Conservation (phyloP, 1,139 yeast species). For the Meyerozyma sp. region DNA sequence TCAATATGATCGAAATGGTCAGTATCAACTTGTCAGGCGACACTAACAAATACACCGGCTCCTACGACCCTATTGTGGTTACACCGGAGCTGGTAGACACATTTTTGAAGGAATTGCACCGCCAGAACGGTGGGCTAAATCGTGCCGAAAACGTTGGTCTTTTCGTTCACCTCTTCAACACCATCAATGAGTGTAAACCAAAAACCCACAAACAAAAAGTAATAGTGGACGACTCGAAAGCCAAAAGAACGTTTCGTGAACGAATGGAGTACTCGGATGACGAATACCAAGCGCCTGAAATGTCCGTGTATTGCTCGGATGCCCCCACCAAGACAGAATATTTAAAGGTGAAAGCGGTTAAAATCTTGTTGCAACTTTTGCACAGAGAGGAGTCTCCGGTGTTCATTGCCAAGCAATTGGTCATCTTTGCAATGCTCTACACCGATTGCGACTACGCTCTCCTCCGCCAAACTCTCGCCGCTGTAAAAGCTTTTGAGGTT, state of each 20-base stretch:
- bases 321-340: slow-evolving; percentile 1
- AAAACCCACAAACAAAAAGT: background rate
- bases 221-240: background rate
- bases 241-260: background rate
- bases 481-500: background rate
- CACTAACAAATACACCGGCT: background rate
- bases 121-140: background rate
- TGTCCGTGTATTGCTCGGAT: background rate
- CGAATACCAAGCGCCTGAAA: background rate
- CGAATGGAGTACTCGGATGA: background rate
- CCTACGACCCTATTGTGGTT: background rate
- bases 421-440: slow-evolving; percentile 19
- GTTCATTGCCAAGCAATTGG: slow-evolving; percentile 20
- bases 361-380: slow-evolving; percentile 8
- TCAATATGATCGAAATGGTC: slow-evolving; percentile 26
- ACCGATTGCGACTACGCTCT: slow-evolving; percentile 8
- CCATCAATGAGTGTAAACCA: background rate
- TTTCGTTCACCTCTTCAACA: background rate
- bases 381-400: slow-evolving; percentile 24
- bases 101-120: background rate
- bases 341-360: background rate
- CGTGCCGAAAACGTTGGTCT: background rate
- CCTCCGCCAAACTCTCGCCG: background rate
- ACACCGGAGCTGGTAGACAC: background rate
- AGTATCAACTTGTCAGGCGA: slow-evolving; percentile 11